Conservation (phyloP, 2,329 filamentous ascomycete genomes). For the Canariomyces notabilis region DNA sequence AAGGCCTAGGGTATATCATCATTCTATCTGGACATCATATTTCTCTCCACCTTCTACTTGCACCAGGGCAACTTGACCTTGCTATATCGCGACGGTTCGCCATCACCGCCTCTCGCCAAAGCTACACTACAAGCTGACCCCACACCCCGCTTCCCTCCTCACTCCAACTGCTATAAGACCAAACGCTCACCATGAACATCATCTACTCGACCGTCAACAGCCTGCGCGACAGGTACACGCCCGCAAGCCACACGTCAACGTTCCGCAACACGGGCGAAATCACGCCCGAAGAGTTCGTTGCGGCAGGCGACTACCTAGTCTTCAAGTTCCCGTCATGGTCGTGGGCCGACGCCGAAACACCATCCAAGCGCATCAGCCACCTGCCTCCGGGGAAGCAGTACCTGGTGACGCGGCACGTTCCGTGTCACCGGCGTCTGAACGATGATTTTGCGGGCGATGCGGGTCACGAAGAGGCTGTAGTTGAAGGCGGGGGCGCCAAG, state of each 20-base stretch:
- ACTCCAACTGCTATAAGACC: neutral
- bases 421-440: slow-evolving; percentile 84
- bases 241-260: slow-evolving; percentile 82
- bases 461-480: slow-evolving; percentile 79
- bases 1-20: too few species aligned
- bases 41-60: neutral
- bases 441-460: slow-evolving; percentile 89
- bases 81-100: neutral
- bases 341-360: slow-evolving; percentile 85
- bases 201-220: slow-evolving; percentile 89
- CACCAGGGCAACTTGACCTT: neutral
- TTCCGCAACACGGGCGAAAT: slow-evolving; percentile 94
- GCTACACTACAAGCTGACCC: neutral
- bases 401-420: slow-evolving; percentile 88
- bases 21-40: neutral
- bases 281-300: slow-evolving; percentile 93
- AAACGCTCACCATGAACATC: slow-evolving; percentile 64
- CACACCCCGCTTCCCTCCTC: neutral
- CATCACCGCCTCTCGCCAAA: too few species aligned
- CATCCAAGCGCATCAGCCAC: slow-evolving; percentile 70
- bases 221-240: slow-evolving; percentile 85
- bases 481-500: slow-evolving; percentile 44
- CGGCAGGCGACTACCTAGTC: slow-evolving; percentile 93
- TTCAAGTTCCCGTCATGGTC: slow-evolving; percentile 99
- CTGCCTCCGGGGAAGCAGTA: slow-evolving; percentile 91